Evolutionary conservation across 176 grass and related monocot species (phyloP).

Genomic region (Neostapfia colusana): DNA sequence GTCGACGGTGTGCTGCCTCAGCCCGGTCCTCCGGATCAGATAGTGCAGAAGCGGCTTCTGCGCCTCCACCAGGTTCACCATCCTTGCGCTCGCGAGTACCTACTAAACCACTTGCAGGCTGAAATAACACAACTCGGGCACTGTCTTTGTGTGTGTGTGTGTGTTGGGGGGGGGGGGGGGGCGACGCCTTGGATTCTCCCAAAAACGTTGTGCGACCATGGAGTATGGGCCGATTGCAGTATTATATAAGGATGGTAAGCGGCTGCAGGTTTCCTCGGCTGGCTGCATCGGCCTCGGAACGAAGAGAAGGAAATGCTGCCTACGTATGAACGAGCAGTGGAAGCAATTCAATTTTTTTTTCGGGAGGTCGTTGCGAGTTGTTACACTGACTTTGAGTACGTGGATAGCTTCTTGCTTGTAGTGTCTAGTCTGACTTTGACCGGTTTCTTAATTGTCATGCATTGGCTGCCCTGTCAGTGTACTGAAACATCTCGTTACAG

Average conservation of each 20-base stretch:
- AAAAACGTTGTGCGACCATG: not conserved
- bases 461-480: too few relatives aligned
- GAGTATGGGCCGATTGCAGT: not conserved
- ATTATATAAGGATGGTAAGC: constrained; percentile 28
- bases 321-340: not conserved
- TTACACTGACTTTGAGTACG: too few relatives aligned
- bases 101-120: not conserved
- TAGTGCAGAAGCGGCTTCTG: constrained; percentile 83
- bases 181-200: not conserved
- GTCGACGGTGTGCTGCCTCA: constrained; percentile 71
- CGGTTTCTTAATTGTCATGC: too few relatives aligned
- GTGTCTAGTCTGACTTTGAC: too few relatives aligned
- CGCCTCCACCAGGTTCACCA: constrained; percentile 86
- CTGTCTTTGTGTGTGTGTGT: not conserved
- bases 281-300: not conserved
- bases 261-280: not conserved
- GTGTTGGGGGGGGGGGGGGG: not conserved
- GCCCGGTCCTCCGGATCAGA: constrained; percentile 53
- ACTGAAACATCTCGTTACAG: not conserved
- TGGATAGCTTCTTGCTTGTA: too few relatives aligned
- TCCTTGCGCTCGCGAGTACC: not conserved
- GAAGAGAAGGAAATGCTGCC: not conserved
- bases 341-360: not conserved
- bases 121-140: not conserved
- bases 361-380: constrained; percentile 39